Percentiles rank a stretch among this genome's conserved stretches.
These are phyloP conservation scores for Aleurites moluccanus DNA, from an alignment of 441 rosid genomes.

Conservation along the genomic window DNA sequence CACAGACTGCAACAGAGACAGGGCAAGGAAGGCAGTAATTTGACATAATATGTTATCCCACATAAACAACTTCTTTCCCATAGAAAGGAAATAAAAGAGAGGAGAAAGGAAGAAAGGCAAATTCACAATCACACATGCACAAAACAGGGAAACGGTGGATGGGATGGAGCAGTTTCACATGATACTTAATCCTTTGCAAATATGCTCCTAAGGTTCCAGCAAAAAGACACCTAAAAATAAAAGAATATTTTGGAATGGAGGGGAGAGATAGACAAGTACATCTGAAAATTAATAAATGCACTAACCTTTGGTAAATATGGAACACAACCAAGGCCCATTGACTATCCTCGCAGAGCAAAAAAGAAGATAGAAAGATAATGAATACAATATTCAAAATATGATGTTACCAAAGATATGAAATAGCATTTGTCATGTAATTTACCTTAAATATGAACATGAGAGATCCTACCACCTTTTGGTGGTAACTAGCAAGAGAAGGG, in stretches of 20 bases:
- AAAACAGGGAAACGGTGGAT: neutral
- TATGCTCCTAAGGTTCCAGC: neutral
- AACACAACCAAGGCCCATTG: constrained; percentile 99
- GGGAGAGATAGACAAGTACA: neutral
- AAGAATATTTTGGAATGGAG: neutral
- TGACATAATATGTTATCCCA: neutral
- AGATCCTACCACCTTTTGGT: constrained; percentile 98
- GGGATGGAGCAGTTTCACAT: neutral
- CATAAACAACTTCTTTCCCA: neutral
- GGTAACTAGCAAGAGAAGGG: constrained; percentile 96
- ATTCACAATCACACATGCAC: neutral
- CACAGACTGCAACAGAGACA: neutral
- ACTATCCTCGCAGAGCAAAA: constrained; percentile 70
- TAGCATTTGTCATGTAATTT: constrained; percentile 11
- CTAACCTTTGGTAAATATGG: constrained; percentile 97
- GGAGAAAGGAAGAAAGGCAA: no score
- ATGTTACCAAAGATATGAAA: constrained; percentile 10
- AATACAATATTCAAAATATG: constrained; percentile 6
- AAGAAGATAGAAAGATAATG: neutral
- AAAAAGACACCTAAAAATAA: neutral
- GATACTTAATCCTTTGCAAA: neutral
- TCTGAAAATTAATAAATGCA: constrained; percentile 28
- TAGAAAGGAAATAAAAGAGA: neutral
- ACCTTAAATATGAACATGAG: constrained; percentile 99
- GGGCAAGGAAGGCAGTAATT: constrained; percentile 1